Evolutionary conservation across 495 filamentous ascomycete genomes (phyloP).

Genomic region (Beverwykella pulmonaria): DNA sequence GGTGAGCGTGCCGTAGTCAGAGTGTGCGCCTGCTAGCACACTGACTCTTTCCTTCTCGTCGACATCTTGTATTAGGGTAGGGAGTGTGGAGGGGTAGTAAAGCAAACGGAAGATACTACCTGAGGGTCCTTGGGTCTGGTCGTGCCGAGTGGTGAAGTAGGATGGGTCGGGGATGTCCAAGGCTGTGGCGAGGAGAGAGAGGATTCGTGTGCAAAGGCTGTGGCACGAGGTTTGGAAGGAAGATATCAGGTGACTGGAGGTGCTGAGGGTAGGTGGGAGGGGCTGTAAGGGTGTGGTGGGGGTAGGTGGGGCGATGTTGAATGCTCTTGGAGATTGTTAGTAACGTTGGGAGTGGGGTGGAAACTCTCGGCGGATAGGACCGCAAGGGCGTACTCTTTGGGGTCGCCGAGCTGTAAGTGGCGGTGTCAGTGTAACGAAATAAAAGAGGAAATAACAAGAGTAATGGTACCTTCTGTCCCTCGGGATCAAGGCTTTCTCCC

Average conservation of each 20-base stretch:
- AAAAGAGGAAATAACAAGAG: background rate
- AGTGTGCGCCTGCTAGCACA: slow-evolving; percentile 69
- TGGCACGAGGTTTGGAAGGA: slow-evolving; percentile 72
- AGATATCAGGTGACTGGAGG: slow-evolving; percentile 62
- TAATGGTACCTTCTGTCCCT: slow-evolving; percentile 70
- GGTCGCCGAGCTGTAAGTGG: slow-evolving; percentile 76
- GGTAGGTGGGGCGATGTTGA: slow-evolving; percentile 85
- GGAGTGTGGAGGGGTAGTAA: slow-evolving; percentile 59
- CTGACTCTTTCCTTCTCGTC: slow-evolving; percentile 38
- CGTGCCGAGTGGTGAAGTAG: slow-evolving; percentile 79
- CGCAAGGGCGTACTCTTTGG: slow-evolving; percentile 72
- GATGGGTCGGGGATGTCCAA: slow-evolving; percentile 56
- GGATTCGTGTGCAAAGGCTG: slow-evolving; percentile 68
- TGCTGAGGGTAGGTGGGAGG: slow-evolving; percentile 65
- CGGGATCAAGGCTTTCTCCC: slow-evolving; percentile 82
- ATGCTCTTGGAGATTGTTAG: slow-evolving; percentile 59
- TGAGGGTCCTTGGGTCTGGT: slow-evolving; percentile 59
- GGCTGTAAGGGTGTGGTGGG: slow-evolving; percentile 69
- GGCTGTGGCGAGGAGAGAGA: slow-evolving; percentile 74
- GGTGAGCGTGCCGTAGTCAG: slow-evolving; percentile 68
- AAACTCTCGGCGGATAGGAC: background rate
- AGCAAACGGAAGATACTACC: slow-evolving; percentile 82
- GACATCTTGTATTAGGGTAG: slow-evolving; percentile 27
- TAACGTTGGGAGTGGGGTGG: background rate
- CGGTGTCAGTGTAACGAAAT: slow-evolving; percentile 6